These are phyloP conservation scores for Pichia californica DNA, from an alignment of 805 yeast species.

Conservation along the genomic window DNA sequence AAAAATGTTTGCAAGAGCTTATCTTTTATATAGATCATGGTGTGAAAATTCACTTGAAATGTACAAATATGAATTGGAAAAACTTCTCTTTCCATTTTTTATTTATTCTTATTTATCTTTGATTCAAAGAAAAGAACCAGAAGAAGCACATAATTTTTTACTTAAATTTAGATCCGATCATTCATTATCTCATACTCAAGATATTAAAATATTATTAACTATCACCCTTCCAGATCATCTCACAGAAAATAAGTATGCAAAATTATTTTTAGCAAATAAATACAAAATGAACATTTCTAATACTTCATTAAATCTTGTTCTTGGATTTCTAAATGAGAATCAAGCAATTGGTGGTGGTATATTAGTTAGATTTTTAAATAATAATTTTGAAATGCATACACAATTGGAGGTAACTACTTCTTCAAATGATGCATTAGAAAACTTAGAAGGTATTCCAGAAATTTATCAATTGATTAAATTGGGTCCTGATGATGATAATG, in stretches of 20 bases:
- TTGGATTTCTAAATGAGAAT: conserved; percentile 85
- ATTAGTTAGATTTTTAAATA: conserved; percentile 78
- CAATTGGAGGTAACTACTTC: conserved; percentile 35
- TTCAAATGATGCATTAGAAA: conserved; percentile 36
- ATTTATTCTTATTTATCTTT: conserved; percentile 82
- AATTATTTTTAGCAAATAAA: conserved; percentile 63
- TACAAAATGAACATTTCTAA: conserved; percentile 72
- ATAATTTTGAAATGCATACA: conserved; percentile 57
- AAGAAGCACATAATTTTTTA: conserved; percentile 67
- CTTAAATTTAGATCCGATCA: conserved; percentile 72
- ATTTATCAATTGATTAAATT: conserved; percentile 31
- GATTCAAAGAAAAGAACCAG: conserved; percentile 53
- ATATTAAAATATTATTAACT: conserved; percentile 63
- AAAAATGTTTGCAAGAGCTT: conserved; percentile 70
- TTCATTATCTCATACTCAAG: conserved; percentile 67
- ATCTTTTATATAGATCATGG: conserved; percentile 78
- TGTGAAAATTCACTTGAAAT: conserved; percentile 85
- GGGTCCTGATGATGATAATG: conserved; percentile 17
- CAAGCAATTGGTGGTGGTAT: conserved; percentile 90
- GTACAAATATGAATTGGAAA: conserved; percentile 79
- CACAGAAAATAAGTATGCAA: conserved; percentile 75
- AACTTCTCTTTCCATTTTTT: conserved; percentile 87
- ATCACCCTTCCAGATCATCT: conserved; percentile 76
- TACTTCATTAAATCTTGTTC: conserved; percentile 75
- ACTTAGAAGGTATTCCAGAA: conserved; percentile 44